phyloP scores from a whole-genome alignment of 2,329 filamentous ascomycete species.

The Fusarium ambrosium region DNA sequence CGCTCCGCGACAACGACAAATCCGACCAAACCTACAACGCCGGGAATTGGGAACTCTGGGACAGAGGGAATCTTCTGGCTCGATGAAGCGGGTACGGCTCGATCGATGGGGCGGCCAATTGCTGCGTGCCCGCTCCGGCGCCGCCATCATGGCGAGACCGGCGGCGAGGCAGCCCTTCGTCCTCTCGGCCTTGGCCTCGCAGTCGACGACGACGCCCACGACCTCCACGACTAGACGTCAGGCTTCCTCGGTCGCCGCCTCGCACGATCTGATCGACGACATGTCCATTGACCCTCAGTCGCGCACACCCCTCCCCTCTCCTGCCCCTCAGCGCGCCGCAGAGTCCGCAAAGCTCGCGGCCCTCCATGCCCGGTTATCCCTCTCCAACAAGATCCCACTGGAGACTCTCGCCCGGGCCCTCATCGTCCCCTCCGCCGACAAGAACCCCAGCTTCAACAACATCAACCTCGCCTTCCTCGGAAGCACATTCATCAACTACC shows the following conservation, averaged over 20 bases:
- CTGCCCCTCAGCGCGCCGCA: conserved; percentile 74
- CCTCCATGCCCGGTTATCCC: conserved; percentile 87
- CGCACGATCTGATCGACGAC: conserved; percentile 42
- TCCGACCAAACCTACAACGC: conserved; percentile 13
- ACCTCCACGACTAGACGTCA: conserved; percentile 28
- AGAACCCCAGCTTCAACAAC: conserved; percentile 88
- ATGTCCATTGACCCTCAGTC: conserved; percentile 33
- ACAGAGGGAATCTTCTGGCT: conserved; percentile 37
- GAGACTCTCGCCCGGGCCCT: conserved; percentile 89
- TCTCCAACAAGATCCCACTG: conserved; percentile 85
- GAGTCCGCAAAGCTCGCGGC: conserved; percentile 91
- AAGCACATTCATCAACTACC: conserved; percentile 86
- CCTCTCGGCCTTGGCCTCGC: conserved; percentile 38
- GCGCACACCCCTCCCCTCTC: conserved; percentile 72
- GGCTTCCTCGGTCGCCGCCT: conserved; percentile 52
- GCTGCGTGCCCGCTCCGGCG: conserved; percentile 51
- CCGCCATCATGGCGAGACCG: conserved; percentile 36
- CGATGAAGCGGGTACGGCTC: conserved; percentile 60
- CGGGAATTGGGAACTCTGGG: conserved; percentile 31
- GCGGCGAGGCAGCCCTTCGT: conserved; percentile 45
- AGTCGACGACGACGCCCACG: conserved; percentile 28
- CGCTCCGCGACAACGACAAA: conserved; percentile 17
- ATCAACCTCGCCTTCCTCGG: conserved; percentile 84
- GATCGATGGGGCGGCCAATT: conserved; percentile 58
- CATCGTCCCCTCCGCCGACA: conserved; percentile 87